phyloP scores from a whole-genome alignment of 176 grass and related monocot genomes.

The Zoysia japonica region DNA sequence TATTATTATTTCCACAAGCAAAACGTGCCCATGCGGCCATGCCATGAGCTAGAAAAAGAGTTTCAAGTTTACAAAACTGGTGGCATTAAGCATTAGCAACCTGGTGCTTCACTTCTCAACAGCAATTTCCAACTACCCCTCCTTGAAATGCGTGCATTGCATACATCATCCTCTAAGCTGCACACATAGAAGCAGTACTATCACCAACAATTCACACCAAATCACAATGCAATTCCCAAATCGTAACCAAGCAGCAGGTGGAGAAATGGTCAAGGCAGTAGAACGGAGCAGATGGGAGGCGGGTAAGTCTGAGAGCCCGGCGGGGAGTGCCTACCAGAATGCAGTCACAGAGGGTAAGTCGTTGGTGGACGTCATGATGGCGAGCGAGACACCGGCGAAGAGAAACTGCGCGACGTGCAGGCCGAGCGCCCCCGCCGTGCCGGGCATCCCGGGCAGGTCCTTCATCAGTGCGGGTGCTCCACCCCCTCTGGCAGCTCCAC shows the following conservation, averaged over 20 bases:
- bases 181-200: neutral
- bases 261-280: neutral
- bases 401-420: slow-evolving; percentile 73
- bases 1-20: neutral
- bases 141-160: neutral
- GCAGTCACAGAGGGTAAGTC: slow-evolving; percentile 83
- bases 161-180: slow-evolving; percentile 1
- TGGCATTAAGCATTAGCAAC: slow-evolving; percentile 5
- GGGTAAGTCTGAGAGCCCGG: neutral
- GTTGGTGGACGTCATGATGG: slow-evolving; percentile 73
- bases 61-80: neutral
- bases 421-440: slow-evolving; percentile 58
- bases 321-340: slow-evolving; percentile 55
- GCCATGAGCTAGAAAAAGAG: neutral
- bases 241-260: neutral
- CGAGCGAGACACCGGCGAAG: slow-evolving; percentile 65
- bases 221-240: slow-evolving; percentile 18
- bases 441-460: slow-evolving; percentile 91
- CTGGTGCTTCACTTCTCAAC: neutral
- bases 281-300: neutral
- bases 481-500: neutral
- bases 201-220: slow-evolving; percentile 14
- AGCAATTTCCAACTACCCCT: neutral
- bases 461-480: slow-evolving; percentile 71
- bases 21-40: neutral